A percentile compares a stretch with the other conserved stretches of the same genome.
Conservation (phyloP, 2,329 filamentous ascomycete species). For the Diplodia corticola region DNA sequence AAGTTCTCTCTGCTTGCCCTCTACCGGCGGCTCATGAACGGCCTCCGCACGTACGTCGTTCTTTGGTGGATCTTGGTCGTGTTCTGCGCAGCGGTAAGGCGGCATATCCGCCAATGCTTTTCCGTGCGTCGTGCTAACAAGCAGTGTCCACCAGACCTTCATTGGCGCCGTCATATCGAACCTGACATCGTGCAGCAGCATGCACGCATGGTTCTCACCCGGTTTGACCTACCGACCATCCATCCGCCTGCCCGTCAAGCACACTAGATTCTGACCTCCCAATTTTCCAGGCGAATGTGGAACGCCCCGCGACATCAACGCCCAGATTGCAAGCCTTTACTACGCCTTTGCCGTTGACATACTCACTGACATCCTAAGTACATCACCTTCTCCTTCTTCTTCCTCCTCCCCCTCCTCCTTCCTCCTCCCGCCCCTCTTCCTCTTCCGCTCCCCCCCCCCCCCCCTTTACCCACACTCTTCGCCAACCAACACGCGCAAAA, state of each 20-base stretch:
- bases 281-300: conserved; percentile 29
- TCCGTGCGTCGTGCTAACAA: background rate
- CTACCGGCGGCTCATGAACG: conserved; percentile 41
- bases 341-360: conserved; percentile 40
- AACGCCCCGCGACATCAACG: conserved; percentile 32
- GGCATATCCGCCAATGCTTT: background rate
- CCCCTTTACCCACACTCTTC: background rate
- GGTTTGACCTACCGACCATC: background rate
- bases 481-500: background rate
- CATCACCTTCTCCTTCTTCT: background rate
- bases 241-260: background rate
- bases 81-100: conserved; percentile 38
- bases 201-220: conserved; percentile 40
- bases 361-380: conserved; percentile 40
- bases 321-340: conserved; percentile 39
- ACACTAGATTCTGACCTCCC: background rate
- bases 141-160: conserved; percentile 32
- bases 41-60: conserved; percentile 35
- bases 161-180: conserved; percentile 41
- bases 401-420: too few species aligned
- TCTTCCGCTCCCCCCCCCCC: conserved; percentile 27
- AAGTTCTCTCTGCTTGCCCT: conserved; percentile 45
- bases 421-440: background rate
- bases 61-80: conserved; percentile 41
- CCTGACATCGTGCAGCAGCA: conserved; percentile 37